Conservation (phyloP, 331 rosid genomes). For the Telfairia occidentalis region DNA sequence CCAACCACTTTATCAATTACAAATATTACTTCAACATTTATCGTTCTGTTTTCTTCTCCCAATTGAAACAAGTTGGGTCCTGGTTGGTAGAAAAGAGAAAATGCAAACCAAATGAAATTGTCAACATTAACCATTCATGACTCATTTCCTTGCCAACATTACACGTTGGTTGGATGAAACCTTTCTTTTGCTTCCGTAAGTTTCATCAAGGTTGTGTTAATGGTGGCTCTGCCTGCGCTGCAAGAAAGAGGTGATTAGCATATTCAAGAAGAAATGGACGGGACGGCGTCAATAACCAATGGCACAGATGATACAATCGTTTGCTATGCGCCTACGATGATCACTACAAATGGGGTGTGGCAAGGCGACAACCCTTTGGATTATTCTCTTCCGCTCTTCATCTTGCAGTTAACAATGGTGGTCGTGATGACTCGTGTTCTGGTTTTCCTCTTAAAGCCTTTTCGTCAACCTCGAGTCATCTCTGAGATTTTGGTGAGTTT, state of each 20-base stretch:
- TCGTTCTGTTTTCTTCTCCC: neutral
- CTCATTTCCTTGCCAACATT: neutral
- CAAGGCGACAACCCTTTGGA: conserved; percentile 72
- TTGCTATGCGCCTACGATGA: conserved; percentile 67
- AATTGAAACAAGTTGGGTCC: neutral
- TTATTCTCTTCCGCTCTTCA: conserved; percentile 75
- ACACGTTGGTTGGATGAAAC: neutral
- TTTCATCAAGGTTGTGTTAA: neutral
- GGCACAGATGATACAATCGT: conserved; percentile 20
- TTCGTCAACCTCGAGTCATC: conserved; percentile 90
- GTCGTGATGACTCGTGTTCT: conserved; percentile 44
- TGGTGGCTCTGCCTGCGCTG: neutral
- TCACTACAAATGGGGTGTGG: conserved; percentile 75
- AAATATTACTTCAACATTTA: neutral
- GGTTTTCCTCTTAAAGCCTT: conserved; percentile 62
- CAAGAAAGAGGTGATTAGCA: neutral
- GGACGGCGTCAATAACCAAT: neutral
- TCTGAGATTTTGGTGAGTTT: conserved; percentile 65
- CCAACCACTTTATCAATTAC: neutral
- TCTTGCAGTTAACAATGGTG: conserved; percentile 52
- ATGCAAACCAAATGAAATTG: neutral
- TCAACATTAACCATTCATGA: neutral
- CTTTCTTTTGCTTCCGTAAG: neutral
- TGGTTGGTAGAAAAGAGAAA: neutral
- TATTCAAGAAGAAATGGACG: neutral